Percentiles rank a stretch among this genome's conserved stretches.
Conservation (phyloP, 306 rosid genomes). For the Sophora flavescens region DNA sequence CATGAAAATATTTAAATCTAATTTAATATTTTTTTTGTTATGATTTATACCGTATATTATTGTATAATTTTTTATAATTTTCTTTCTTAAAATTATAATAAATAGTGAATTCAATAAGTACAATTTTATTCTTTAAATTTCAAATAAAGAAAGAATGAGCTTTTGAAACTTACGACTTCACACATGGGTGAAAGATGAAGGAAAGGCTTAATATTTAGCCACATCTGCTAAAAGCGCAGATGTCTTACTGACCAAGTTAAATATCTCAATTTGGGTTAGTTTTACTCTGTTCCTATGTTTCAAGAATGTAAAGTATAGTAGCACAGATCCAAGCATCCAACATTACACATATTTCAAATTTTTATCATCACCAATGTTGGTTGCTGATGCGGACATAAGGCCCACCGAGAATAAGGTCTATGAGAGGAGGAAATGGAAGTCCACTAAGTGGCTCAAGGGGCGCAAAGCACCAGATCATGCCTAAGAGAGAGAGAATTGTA, state of each 20-base stretch:
- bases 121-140: no score
- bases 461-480: no score
- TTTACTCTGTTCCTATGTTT: neutral
- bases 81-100: neutral
- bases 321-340: neutral
- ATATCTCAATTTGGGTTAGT: neutral
- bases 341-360: neutral
- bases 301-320: neutral
- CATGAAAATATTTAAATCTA: neutral
- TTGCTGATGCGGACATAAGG: no score
- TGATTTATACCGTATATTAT: neutral
- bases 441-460: no score
- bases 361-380: neutral
- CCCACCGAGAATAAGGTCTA: no score
- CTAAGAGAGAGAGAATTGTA: no score
- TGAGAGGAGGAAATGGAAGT: no score
- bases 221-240: neutral
- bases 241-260: neutral
- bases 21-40: no score
- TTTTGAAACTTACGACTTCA: no score
- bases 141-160: no score
- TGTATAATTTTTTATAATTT: no score
- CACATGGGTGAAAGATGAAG: neutral
- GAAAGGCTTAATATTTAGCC: neutral
- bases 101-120: neutral